These are phyloP conservation scores for Pseudopediastrum boryanum DNA, from an alignment of 139 green algal species.

Conservation along the genomic window DNA sequence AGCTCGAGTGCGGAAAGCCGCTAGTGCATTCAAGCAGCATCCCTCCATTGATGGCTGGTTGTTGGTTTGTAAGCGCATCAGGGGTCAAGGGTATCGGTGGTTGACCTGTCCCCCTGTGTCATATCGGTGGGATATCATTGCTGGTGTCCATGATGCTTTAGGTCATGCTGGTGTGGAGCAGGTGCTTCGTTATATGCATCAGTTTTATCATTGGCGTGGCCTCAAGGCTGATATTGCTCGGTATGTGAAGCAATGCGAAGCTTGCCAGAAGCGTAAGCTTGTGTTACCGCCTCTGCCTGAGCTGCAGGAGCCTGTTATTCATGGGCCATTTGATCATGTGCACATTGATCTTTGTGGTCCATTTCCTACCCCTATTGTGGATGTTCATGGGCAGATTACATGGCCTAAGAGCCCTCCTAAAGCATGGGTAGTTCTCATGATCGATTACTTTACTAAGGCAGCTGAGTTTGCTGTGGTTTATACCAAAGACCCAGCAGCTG, in stretches of 20 bases:
- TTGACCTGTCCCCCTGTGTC: constrained; percentile 11
- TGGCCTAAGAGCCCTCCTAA: no score
- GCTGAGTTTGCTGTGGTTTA: background rate
- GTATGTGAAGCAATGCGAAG: no score
- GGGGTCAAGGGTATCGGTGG: background rate
- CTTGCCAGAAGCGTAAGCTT: no score
- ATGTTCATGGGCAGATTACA: background rate
- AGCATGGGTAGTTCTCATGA: no score
- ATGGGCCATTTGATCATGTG: constrained; percentile 21
- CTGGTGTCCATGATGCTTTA: constrained; percentile 28
- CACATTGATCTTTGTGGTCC: background rate
- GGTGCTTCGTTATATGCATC: constrained; percentile 1
- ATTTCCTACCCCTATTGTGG: no score
- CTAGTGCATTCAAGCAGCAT: background rate
- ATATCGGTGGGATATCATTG: constrained; percentile 28
- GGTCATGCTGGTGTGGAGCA: constrained; percentile 31
- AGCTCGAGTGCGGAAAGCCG: background rate
- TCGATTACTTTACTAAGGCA: no score
- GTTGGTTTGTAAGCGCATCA: background rate
- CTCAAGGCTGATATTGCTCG: no score
- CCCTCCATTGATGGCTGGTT: background rate
- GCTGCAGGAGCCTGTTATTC: no score
- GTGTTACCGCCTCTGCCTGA: no score
- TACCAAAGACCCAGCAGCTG: background rate
- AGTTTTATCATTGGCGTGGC: constrained; percentile 34